Evolutionary conservation across 2,329 filamentous ascomycete genomes (phyloP), one percentile per base, ranked within the genome.

Genomic region (Penicillium rolfsii): DNA sequence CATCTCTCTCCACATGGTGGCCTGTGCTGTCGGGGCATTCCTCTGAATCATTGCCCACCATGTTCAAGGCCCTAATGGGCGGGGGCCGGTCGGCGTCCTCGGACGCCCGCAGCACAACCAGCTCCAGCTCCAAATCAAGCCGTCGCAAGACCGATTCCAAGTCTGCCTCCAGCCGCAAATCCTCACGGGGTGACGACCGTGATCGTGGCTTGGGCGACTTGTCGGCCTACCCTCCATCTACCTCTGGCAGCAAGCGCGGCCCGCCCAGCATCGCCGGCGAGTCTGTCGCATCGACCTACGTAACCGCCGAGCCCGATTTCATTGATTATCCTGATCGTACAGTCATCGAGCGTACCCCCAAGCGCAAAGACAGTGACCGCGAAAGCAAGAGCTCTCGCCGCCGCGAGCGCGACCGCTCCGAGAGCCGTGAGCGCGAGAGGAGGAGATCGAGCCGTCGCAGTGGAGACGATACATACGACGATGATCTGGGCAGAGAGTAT

Each of bases 171-270:
- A 74, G 72, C 62, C 75, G 72, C 66, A 79, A 76, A 68, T 74
- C 77, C 58, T 70, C 78, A 73, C 76, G 77, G 74, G 75, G 76
- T 78, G 79, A 81, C 75, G 78, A 80, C 74, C 78, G 78, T 76
- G 77, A 77, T 59, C 74, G 76, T 57, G 76, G 73, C 59, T 67
- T 77, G 65, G 74, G 71, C 56, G 74, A 77, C 64, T 61, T 74
- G 64, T 66, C 70, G 22, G 58, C 67, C 57, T 73, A 74, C 57
- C 56, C 69, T 46, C 65, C 69, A 9, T 67, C 71, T 14, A 56
- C 63, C 46, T 67, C 64, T 49, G 67, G 68, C 52, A 71, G 64
- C 63, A 68, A 56, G 64, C 71, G 71, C 48, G 67, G 70, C 56
- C 64, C 70, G 11, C 52, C 67, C 19, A 74, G 73, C 57, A 61